phyloP scores from a whole-genome alignment of 306 rosid genomes.

The Pyrus communis region DNA sequence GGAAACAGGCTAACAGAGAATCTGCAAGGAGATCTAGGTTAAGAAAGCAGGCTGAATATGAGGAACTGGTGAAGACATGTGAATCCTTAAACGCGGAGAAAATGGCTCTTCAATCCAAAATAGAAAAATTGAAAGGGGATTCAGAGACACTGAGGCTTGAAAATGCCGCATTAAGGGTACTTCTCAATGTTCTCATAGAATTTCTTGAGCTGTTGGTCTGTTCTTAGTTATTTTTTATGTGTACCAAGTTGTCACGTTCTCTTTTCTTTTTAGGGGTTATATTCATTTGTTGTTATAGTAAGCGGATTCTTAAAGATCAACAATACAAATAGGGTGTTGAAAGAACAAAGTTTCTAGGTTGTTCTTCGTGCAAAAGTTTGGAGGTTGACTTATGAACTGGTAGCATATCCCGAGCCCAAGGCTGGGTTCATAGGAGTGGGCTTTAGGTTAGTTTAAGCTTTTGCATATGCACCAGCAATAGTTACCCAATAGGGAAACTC shows the following conservation, averaged over 20 bases:
- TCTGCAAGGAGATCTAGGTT: conserved; percentile 33
- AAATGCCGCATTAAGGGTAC: conserved; percentile 29
- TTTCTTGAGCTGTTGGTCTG: conserved; percentile 1
- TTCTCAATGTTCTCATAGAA: neutral
- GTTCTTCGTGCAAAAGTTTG: neutral
- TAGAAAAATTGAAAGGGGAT: conserved; percentile 14
- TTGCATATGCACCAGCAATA: neutral
- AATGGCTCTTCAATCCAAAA: conserved; percentile 15
- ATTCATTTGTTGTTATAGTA: neutral
- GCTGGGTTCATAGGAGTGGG: neutral
- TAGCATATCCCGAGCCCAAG: neutral
- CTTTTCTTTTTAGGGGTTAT: neutral
- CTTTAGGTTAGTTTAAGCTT: neutral
- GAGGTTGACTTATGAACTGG: neutral
- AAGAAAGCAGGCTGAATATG: conserved; percentile 32
- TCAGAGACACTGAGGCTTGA: conserved; percentile 19
- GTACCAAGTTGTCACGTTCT: neutral
- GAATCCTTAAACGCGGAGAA: conserved; percentile 19
- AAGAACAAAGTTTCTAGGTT: neutral
- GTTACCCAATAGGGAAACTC: neutral
- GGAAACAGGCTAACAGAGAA: conserved; percentile 35
- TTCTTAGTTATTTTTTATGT: neutral
- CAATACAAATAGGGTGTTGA: neutral
- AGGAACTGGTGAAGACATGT: conserved; percentile 16
- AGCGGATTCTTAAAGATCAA: neutral